These are phyloP conservation scores for Barnettozyma botsteinii DNA, from an alignment of 805 yeast genomes.

Conservation along the genomic window DNA sequence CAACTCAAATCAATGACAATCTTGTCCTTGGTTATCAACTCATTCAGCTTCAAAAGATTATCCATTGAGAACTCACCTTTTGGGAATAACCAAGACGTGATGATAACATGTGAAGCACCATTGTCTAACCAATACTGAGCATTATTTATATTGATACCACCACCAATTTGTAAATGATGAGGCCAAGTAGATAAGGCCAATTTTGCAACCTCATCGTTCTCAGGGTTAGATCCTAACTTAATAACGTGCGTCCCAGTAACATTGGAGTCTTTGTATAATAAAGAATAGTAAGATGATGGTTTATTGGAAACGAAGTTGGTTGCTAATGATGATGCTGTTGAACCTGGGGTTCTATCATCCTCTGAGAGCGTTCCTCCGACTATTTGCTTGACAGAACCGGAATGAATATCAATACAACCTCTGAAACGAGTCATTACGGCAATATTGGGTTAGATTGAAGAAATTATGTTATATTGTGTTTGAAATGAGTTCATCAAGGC, in stretches of 20 bases:
- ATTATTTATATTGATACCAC: conserved; percentile 76
- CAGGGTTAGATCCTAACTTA: conserved; percentile 71
- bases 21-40: conserved; percentile 53
- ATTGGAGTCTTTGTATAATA: conserved; percentile 51
- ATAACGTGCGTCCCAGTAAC: conserved; percentile 87
- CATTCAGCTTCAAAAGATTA: conserved; percentile 46
- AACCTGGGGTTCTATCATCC: conserved; percentile 37
- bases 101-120: conserved; percentile 83
- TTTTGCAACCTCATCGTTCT: conserved; percentile 77
- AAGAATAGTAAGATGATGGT: conserved; percentile 71
- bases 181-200: conserved; percentile 79
- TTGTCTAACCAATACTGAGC: conserved; percentile 71
- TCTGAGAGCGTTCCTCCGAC: conserved; percentile 83
- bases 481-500: no score
- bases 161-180: conserved; percentile 74
- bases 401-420: conserved; percentile 94
- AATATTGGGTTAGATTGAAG: neutral
- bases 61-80: conserved; percentile 43
- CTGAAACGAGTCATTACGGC: conserved; percentile 71
- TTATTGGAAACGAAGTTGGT: conserved; percentile 78
- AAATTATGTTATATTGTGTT: neutral
- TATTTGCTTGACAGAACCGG: conserved; percentile 93
- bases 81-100: conserved; percentile 88
- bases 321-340: conserved; percentile 33
- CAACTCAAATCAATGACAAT: conserved; percentile 92